Percentiles rank a stretch among this genome's conserved stretches.
Evolutionary conservation across 1,284 basidiomycete species (phyloP).

Genomic region (Puccinia sorghi): DNA sequence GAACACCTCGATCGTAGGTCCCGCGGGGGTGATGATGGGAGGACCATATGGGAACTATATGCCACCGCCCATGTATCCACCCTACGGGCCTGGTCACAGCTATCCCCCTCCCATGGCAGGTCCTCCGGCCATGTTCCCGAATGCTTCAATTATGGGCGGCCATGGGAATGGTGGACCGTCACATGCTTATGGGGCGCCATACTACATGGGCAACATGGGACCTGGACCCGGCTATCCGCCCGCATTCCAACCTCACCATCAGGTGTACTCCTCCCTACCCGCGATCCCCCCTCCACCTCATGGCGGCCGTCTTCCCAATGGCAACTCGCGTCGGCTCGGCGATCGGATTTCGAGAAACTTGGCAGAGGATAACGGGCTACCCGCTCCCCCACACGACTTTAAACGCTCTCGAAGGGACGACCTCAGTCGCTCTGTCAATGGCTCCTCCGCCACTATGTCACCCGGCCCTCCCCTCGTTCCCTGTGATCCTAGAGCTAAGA

Average conservation of each 20-base stretch:
- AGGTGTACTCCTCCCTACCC: constrained; percentile 28
- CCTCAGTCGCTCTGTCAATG: neutral
- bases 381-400: constrained; percentile 2
- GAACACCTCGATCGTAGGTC: constrained; percentile 19
- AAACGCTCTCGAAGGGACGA: constrained; percentile 32
- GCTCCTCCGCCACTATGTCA: neutral
- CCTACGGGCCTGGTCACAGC: constrained; percentile 18
- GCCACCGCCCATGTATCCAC: constrained; percentile 28
- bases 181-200: constrained; percentile 4
- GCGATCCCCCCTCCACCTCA: constrained; percentile 30
- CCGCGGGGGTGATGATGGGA: constrained; percentile 35
- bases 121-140: constrained; percentile 28
- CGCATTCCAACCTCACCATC: constrained; percentile 26
- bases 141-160: constrained; percentile 21
- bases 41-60: constrained; percentile 26
- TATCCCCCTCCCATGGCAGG: constrained; percentile 25
- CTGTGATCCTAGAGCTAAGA: constrained; percentile 44
- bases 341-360: constrained; percentile 44
- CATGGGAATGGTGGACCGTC: constrained; percentile 8
- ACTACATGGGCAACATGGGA: constrained; percentile 41
- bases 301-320: constrained; percentile 8
- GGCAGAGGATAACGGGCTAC: constrained; percentile 10
- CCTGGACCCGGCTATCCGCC: constrained; percentile 22
- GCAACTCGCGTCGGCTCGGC: constrained; percentile 26
- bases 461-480: constrained; percentile 3